phyloP scores from a whole-genome alignment of 1,284 basidiomycete genomes.

The Trametes sp. region DNA sequence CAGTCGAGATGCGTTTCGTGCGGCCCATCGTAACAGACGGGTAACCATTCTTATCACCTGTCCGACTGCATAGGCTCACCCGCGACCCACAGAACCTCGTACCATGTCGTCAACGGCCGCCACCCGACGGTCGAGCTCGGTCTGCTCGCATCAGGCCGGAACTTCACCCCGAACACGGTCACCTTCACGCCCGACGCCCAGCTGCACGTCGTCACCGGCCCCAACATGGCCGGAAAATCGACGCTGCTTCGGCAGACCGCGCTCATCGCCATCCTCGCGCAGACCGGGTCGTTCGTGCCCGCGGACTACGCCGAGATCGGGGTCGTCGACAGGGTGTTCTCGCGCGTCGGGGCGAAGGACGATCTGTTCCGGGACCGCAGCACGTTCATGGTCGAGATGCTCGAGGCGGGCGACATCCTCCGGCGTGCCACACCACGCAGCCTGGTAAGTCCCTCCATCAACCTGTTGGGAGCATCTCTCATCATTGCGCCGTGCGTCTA shows the following conservation, averaged over 20 bases:
- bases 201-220: constrained; percentile 89
- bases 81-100: constrained; percentile 55
- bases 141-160: constrained; percentile 75
- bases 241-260: constrained; percentile 94
- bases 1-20: constrained; percentile 80
- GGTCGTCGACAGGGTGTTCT: constrained; percentile 91
- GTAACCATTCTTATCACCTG: constrained; percentile 47
- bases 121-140: constrained; percentile 95
- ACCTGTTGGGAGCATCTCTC: background rate
- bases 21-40: constrained; percentile 76
- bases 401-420: constrained; percentile 85
- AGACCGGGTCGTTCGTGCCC: constrained; percentile 93
- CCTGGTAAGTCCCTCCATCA: constrained; percentile 59
- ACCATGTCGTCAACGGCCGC: constrained; percentile 80
- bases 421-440: constrained; percentile 83
- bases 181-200: constrained; percentile 64
- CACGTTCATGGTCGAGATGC: constrained; percentile 96
- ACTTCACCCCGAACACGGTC: constrained; percentile 87
- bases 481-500: background rate
- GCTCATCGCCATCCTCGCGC: constrained; percentile 90
- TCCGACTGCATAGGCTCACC: background rate
- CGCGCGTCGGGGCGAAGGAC: constrained; percentile 95
- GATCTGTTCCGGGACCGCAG: constrained; percentile 93
- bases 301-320: constrained; percentile 83
- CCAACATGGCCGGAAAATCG: constrained; percentile 97